Percentiles rank a stretch among this genome's conserved stretches.
Evolutionary conservation across 805 yeast species (phyloP).

Genomic region (Brettanomyces custersianus): DNA sequence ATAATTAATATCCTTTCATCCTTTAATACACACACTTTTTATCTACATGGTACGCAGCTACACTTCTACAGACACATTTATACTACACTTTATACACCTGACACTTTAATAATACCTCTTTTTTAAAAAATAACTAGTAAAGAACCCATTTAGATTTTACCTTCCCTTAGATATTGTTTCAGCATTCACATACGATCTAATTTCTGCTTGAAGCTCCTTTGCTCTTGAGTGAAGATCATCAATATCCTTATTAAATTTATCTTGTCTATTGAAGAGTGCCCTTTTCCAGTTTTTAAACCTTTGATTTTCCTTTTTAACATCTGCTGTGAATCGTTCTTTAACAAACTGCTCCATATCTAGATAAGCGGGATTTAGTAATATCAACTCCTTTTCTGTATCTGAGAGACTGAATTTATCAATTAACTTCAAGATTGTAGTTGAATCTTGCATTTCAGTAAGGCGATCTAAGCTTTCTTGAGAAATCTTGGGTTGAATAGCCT

Average conservation of each 20-base stretch:
- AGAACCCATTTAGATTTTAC: too few relatives aligned
- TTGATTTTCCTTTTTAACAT: constrained; percentile 40
- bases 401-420: constrained; percentile 29
- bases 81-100: not conserved
- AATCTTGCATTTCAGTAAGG: constrained; percentile 17
- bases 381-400: constrained; percentile 29
- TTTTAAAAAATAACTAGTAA: not conserved
- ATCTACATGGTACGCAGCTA: not conserved
- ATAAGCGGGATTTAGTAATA: constrained; percentile 38
- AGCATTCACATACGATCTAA: too few relatives aligned
- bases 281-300: constrained; percentile 57
- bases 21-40: too few relatives aligned
- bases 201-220: constrained; percentile 27
- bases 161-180: constrained; percentile 8
- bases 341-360: constrained; percentile 34
- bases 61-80: too few relatives aligned
- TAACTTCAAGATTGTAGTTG: constrained; percentile 28
- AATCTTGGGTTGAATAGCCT: constrained; percentile 6
- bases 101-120: not conserved
- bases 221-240: constrained; percentile 31
- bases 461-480: constrained; percentile 17
- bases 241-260: constrained; percentile 45
- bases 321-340: constrained; percentile 34
- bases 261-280: constrained; percentile 46
- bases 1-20: too few relatives aligned